A percentile compares a stretch with the other conserved stretches of the same genome.
phyloP scores from a whole-genome alignment of 2,329 filamentous ascomycete species.

The Pezicula rhizophila region DNA sequence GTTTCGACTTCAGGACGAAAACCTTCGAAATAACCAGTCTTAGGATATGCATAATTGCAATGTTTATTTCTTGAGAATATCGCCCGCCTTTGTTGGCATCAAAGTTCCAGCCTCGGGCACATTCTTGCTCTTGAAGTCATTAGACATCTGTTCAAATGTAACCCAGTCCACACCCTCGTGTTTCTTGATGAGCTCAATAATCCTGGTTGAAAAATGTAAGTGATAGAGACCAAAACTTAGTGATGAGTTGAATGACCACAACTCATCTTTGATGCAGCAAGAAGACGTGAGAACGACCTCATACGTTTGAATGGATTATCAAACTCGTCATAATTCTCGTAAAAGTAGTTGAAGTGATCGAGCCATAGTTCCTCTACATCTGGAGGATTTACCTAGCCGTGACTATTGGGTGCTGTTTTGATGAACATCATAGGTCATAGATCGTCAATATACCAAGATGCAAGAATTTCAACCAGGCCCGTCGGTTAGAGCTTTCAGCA shows the following conservation, averaged over 20 bases:
- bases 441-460: conserved; percentile 55
- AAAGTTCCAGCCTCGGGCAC: conserved; percentile 49
- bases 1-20: no score
- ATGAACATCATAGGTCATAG: conserved; percentile 68
- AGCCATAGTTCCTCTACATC: conserved; percentile 52
- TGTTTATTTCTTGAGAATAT: conserved; percentile 34
- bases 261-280: conserved; percentile 65
- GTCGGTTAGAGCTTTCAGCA: conserved; percentile 18
- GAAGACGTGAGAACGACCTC: conserved; percentile 64
- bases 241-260: not conserved
- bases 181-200: conserved; percentile 64
- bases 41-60: no score
- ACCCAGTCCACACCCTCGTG: conserved; percentile 58
- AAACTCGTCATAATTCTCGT: conserved; percentile 70
- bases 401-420: conserved; percentile 57
- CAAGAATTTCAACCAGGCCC: conserved; percentile 61
- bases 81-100: conserved; percentile 50
- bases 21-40: no score
- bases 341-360: conserved; percentile 68
- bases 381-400: conserved; percentile 47
- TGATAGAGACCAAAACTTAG: conserved; percentile 56
- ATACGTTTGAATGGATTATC: conserved; percentile 70
- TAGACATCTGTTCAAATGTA: conserved; percentile 65
- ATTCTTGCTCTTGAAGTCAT: conserved; percentile 67
- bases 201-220: conserved; percentile 64